Percentiles rank a stretch among this genome's conserved stretches.
phyloP scores from a whole-genome alignment of 495 filamentous ascomycete genomes.

The Podospora pseudocomata region DNA sequence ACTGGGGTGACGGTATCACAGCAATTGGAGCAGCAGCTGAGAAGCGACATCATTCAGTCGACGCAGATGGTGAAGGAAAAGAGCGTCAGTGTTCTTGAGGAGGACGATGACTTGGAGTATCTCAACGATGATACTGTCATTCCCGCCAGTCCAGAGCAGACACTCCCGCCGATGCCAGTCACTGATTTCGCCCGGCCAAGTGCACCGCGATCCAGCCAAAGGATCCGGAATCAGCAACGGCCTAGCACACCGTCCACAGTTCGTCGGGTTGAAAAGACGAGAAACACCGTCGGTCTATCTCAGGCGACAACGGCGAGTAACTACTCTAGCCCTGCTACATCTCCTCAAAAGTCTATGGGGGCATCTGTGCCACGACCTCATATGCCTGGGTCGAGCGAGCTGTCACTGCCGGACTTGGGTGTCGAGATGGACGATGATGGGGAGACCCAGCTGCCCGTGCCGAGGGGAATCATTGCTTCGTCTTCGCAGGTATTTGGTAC shows the following conservation, averaged over 20 bases:
- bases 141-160: constrained; percentile 30
- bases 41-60: constrained; percentile 42
- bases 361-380: constrained; percentile 27
- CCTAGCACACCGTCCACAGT: constrained; percentile 6
- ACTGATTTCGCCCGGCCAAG: neutral
- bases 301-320: constrained; percentile 46
- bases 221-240: constrained; percentile 9
- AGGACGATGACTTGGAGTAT: neutral
- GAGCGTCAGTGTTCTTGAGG: neutral
- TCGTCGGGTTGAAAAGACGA: neutral
- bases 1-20: constrained; percentile 37
- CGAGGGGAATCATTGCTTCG: neutral
- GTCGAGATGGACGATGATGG: constrained; percentile 1
- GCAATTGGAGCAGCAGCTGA: constrained; percentile 45
- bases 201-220: constrained; percentile 11
- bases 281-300: constrained; percentile 32
- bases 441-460: constrained; percentile 7
- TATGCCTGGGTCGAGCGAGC: constrained; percentile 14
- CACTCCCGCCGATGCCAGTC: neutral
- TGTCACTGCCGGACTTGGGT: constrained; percentile 15
- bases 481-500: constrained; percentile 48
- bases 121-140: constrained; percentile 30
- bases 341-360: neutral
- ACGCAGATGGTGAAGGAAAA: constrained; percentile 33
- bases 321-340: constrained; percentile 28